Base-by-base conservation (phyloP, 495 filamentous ascomycete species). In the Staphylotrichum longicolle region DNA sequence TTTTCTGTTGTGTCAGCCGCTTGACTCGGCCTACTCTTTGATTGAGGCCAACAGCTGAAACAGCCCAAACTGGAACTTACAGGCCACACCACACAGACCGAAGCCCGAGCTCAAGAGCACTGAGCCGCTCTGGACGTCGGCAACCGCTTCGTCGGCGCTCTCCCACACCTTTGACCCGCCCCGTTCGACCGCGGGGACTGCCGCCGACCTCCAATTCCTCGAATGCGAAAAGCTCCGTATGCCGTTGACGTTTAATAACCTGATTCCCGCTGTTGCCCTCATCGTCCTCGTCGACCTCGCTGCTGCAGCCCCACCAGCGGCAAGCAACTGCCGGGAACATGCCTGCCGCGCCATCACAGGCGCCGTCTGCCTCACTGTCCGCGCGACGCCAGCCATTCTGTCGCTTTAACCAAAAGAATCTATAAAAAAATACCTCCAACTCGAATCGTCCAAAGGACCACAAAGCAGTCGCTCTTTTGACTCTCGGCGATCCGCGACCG, bases 31-130 rank as follows among this genome's bases (percentile, higher is more conserved):
- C 20, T 27, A 27, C 20, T 27, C 20, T 27, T 27, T 27, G 20
- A 27, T 27, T 27, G 20, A 27, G 20, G 20, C 20, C 20, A 27
- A 27, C 20, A 27, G 20, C 20, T 27, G 20, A 27, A 27, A 27
- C 20, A 27, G 20, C 20, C 20, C 20, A 27, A 27, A 27, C 20
- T 27, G 20, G 20, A 45, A 67, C 77, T 65, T 75, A 83, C 82
- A 79, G 55, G 83, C 80, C 11, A 85, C 80, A 51, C 85, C 85
- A 57, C 83, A 86, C 39, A 87, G 67, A 5, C 85, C 85, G 65
- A 87, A 87, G 2, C 85, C 85, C 27, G 84, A 76, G 65, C 83
- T 85, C 30, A 87, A 70, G 20, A 87, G 66, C 2, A 80, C 83
- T 0, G 80, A 81, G 50, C 83, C 84, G 58, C 82, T 82, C 63